Evolutionary conservation across 495 filamentous ascomycete genomes (phyloP).

Genomic region (Podospora pseudocomata): DNA sequence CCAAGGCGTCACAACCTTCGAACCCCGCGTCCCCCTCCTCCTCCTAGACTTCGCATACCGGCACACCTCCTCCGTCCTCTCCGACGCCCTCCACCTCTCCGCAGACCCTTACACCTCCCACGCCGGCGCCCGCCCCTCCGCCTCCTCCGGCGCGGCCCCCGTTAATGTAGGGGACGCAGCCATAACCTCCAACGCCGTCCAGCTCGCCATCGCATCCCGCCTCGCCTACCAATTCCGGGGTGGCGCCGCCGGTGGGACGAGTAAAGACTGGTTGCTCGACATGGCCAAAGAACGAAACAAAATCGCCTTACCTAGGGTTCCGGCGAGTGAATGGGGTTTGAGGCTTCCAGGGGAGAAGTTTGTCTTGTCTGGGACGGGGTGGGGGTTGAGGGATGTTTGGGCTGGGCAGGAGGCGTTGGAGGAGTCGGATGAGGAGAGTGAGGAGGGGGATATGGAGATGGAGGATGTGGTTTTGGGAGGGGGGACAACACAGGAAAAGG

Average conservation of each 20-base stretch:
- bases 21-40: slow-evolving; percentile 89
- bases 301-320: slow-evolving; percentile 69
- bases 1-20: slow-evolving; percentile 83
- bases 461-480: slow-evolving; percentile 26
- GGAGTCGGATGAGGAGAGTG: slow-evolving; percentile 50
- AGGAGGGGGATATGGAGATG: slow-evolving; percentile 41
- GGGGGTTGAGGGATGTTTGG: slow-evolving; percentile 81
- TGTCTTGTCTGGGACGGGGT: slow-evolving; percentile 78
- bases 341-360: slow-evolving; percentile 87
- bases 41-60: slow-evolving; percentile 98
- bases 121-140: slow-evolving; percentile 46
- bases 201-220: slow-evolving; percentile 48
- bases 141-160: slow-evolving; percentile 42
- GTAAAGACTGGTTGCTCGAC: slow-evolving; percentile 85
- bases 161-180: slow-evolving; percentile 45
- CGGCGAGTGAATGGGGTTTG: slow-evolving; percentile 71
- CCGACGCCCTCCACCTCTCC: slow-evolving; percentile 61
- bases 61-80: slow-evolving; percentile 60
- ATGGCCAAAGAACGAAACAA: slow-evolving; percentile 78
- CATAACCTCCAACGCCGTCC: slow-evolving; percentile 45
- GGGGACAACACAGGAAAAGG: slow-evolving; percentile 38
- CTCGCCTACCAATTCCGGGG: slow-evolving; percentile 52
- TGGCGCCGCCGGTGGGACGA: slow-evolving; percentile 51
- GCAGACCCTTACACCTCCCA: slow-evolving; percentile 59
- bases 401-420: slow-evolving; percentile 39